Evolutionary conservation across 148 eudicot species (phyloP), one percentile per base, ranked within the genome.

Genomic region (Silene conica): DNA sequence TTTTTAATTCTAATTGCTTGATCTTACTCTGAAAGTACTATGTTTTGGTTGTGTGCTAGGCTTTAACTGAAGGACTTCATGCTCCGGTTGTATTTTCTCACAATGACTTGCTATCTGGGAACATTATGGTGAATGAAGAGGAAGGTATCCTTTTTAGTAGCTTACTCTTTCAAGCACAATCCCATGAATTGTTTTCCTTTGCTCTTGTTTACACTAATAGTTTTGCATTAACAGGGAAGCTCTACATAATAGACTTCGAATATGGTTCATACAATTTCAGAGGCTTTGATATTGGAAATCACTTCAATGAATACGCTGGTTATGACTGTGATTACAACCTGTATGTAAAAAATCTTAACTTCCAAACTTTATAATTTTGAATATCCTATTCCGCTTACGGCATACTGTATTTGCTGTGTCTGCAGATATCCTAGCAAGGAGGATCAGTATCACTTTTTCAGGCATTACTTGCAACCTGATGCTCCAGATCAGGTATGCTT

Each of bases 241-340:
- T 95, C 6, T 89, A 90, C 89, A 78, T 95, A 73, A 95, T 95
- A 69, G 99, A 95, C 85, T 95, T 95, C 61, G 99, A 95, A 82
- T 95, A 95, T 76, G 99, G 97, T 69, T 95, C 97, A 2, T 95
- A 90, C 81, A 95, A 81, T 73, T 95, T 92, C 87, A 86, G 99
- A 85, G 99, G 99, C 16, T 95, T 90, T 77, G 99, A 95, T 85
- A 83, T 95, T 74, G 99, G 96, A 57, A 95, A 95, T 76, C 99
- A 95, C 86, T 95, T 95, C 84, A 92, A 92, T 60, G 97, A 92
- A 84, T 95, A 92, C 80, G 99, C 97, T 69, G 99, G 99, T 77
- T 95, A 95, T 77, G 94, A 95, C 58, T 95, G 99, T 75, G 97
- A 95, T 78, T 95, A 95, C 86, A 84, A 84, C 86, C 79, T 90